Base-by-base conservation (phyloP, 2,329 filamentous ascomycete genomes). In the Lithohypha guttulata region DNA sequence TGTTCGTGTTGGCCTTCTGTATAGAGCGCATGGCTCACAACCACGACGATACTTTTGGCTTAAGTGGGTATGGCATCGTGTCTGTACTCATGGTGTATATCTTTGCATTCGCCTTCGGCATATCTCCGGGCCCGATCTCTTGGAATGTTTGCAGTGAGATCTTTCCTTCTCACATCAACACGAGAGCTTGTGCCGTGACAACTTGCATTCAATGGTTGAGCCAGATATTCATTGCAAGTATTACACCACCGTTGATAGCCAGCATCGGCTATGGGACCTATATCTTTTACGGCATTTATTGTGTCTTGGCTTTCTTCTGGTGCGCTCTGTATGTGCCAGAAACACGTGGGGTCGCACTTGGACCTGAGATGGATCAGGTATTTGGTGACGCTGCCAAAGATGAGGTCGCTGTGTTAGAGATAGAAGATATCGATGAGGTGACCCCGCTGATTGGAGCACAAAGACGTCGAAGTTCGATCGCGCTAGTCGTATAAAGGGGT, bases 71-170 rank as follows among this genome's bases (percentile, higher is more conserved):
- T 13, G 44, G 33, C 6, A 15, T 39, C n/a, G 13, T 39, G 6
- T 18, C 38, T n/a, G 42, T 47, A 6, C 19, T 41, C 6, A 42
- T 41, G 23, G 42, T 47, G 4, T 44, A 44, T 25, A 34, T 47
- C 11, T 47, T 44, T 28, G 37, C 44, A 10, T 28, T 44, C 30
- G 33, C 39, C 11, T 47, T 47, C 18, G 44, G 44, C 17, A 31
- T 47, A 13, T 44, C 42, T 6, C 34, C 38, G 13, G 44, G 44
- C 6, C 44, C 44, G 3, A 47, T 47, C 14, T 27, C 26, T 17
- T 47, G 42, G 45, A 47, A 45, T 34, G 40, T 47, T n/a, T 47
- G 44, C 27, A 31, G 25, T 2, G 42, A 44, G 42, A 46, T 46
- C 25, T 46, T 46, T 22, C 44, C 44, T 11, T 42, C 42, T 3